These are phyloP conservation scores for Penicillium griseofulvum DNA, from an alignment of 2,329 filamentous ascomycete species.

Conservation along the genomic window DNA sequence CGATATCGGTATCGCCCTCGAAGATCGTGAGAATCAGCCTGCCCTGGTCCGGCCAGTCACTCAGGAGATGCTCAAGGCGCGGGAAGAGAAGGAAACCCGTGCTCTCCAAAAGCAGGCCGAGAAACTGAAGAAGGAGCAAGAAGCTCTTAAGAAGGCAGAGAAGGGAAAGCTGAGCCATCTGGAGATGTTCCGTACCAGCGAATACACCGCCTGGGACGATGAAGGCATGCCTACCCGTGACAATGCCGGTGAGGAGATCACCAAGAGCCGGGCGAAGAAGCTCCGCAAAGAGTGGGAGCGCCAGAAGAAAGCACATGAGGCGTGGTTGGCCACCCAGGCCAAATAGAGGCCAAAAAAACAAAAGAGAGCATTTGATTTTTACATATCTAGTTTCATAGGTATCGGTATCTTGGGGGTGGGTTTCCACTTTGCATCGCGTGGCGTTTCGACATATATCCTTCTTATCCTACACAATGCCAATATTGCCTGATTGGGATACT, in stretches of 20 bases:
- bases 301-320: slow-evolving; percentile 67
- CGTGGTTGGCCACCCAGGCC: slow-evolving; percentile 24
- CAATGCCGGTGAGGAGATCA: slow-evolving; percentile 72
- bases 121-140: slow-evolving; percentile 58
- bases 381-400: slow-evolving; percentile 1
- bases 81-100: slow-evolving; percentile 53
- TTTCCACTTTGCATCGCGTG: slow-evolving; percentile 18
- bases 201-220: slow-evolving; percentile 77
- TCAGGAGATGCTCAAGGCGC: slow-evolving; percentile 54
- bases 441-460: slow-evolving; percentile 18
- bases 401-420: slow-evolving; percentile 1
- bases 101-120: slow-evolving; percentile 53
- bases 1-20: slow-evolving; percentile 80
- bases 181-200: slow-evolving; percentile 58
- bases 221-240: slow-evolving; percentile 77
- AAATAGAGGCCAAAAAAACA: slow-evolving; percentile 13
- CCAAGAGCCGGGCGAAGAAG: slow-evolving; percentile 78
- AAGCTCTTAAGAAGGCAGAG: slow-evolving; percentile 52
- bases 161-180: slow-evolving; percentile 57
- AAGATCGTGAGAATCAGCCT: slow-evolving; percentile 68
- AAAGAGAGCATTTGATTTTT: slow-evolving; percentile 5
- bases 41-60: slow-evolving; percentile 71
- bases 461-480: slow-evolving; percentile 5
- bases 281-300: slow-evolving; percentile 84
- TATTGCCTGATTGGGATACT: slow-evolving; percentile 1